Base-by-base conservation (phyloP, 2,329 filamentous ascomycete species). In the Didymella pomorum region DNA sequence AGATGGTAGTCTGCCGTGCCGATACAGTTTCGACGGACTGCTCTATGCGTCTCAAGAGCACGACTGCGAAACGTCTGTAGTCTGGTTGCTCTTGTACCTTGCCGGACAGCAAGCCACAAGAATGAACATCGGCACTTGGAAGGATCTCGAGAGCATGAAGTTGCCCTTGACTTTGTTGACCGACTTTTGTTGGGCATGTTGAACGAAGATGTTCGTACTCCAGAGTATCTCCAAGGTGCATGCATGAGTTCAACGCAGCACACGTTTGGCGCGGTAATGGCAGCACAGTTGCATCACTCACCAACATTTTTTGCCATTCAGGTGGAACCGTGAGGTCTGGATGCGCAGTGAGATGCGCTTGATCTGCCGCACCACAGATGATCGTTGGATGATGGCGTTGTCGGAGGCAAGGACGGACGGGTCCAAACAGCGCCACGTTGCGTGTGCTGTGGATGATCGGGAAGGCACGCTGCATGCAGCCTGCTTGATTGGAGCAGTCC, bases 361-460 rank as follows among this genome's bases (percentile, higher is more conserved):
- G 56, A 51, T 58, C 56, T 58, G 56, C 56, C 31, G 39, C 50
- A 39, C 56, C 50, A 58, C 20, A 50, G 25, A 33, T 45, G 31
- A 45, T 53, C 25, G 45, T 58, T 53, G 56, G 41, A 31, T 41
- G 26, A 50, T 46, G 45, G 50, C 31, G 45, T 35, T 42, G 50
- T 50, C 49, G 33, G 52, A 60, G 46, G 46, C 52, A 60, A 60
- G 51, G 51, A 48, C 51, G 48, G 26, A 48, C 35, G 52, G 42
- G 39, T 28, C 33, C 35, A n/a, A 52, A 52, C 42, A 28, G 47
- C 56, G 56, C 56, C 56, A 60, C 56, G 51, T 60, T 60, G 56
- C 56, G 56, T 59, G 52, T 49, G 37, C 35, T 55, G 43, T 55
- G 47, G 51, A 43, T 43, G 37, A 48, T 47, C 35, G 39, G 31